phyloP scores from a whole-genome alignment of 257 asterid species.

The Vinca minor region DNA sequence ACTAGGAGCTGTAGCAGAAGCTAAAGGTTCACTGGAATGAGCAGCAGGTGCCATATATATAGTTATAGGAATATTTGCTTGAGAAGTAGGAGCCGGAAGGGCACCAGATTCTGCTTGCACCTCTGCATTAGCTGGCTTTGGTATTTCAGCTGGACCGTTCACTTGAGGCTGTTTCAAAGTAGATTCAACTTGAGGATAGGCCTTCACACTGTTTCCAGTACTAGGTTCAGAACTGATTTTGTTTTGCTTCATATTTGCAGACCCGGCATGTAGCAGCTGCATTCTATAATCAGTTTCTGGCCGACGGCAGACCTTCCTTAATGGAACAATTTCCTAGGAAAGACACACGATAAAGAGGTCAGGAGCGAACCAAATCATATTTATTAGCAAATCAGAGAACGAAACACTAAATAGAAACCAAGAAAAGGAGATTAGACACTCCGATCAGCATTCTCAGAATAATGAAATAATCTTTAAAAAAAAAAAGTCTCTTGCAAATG shows the following conservation, averaged over 20 bases:
- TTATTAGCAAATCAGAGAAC: neutral
- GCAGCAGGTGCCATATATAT: neutral
- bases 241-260: constrained; percentile 27
- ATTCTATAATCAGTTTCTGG: constrained; percentile 60
- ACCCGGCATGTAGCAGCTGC: constrained; percentile 38
- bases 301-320: constrained; percentile 49
- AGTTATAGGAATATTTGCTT: constrained; percentile 3
- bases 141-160: constrained; percentile 14
- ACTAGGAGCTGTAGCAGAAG: constrained; percentile 2
- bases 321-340: constrained; percentile 68
- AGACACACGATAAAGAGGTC: neutral
- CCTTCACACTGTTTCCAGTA: constrained; percentile 22
- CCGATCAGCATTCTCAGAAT: neutral
- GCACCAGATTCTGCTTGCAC: constrained; percentile 20
- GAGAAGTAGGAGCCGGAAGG: constrained; percentile 3
- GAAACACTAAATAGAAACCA: neutral
- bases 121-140: constrained; percentile 23
- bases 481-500: neutral
- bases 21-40: constrained; percentile 5
- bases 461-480: neutral
- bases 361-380: neutral
- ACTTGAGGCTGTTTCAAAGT: constrained; percentile 16
- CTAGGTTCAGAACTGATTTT: constrained; percentile 27
- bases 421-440: neutral
- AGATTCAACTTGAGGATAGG: constrained; percentile 17